Conservation (phyloP, 305 asterid genomes). For the Solanum chacoense region DNA sequence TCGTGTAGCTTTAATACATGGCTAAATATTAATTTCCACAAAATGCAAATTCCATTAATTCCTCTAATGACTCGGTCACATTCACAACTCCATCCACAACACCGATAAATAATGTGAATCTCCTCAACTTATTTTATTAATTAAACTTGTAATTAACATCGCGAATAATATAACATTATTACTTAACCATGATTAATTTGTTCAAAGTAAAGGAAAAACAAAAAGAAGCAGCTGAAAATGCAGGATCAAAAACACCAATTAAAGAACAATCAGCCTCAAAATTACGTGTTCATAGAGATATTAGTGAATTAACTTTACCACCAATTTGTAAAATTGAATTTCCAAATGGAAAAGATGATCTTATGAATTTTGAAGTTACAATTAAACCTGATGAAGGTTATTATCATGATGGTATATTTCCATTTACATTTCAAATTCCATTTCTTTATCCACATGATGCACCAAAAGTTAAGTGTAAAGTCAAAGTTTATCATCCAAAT, state of each 20-base stretch:
- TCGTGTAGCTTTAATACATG: background rate
- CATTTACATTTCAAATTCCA: background rate
- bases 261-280: background rate
- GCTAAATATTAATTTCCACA: background rate
- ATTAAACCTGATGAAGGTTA: background rate
- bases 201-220: slow-evolving; percentile 7
- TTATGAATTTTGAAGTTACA: background rate
- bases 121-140: background rate
- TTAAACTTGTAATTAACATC: background rate
- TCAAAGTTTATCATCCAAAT: background rate
- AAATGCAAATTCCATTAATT: background rate
- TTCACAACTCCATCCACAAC: background rate
- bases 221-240: slow-evolving; percentile 2
- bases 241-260: background rate
- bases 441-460: background rate
- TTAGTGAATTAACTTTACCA: background rate
- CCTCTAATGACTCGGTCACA: background rate
- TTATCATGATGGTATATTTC: background rate
- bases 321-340: background rate
- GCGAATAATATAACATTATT: background rate
- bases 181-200: slow-evolving; percentile 1
- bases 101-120: background rate
- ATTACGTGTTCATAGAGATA: background rate
- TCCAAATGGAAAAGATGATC: background rate
- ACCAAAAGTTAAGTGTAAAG: background rate